These are phyloP conservation scores for Penicillium macrosclerotiorum DNA, from an alignment of 495 filamentous ascomycete species.

Conservation along the genomic window DNA sequence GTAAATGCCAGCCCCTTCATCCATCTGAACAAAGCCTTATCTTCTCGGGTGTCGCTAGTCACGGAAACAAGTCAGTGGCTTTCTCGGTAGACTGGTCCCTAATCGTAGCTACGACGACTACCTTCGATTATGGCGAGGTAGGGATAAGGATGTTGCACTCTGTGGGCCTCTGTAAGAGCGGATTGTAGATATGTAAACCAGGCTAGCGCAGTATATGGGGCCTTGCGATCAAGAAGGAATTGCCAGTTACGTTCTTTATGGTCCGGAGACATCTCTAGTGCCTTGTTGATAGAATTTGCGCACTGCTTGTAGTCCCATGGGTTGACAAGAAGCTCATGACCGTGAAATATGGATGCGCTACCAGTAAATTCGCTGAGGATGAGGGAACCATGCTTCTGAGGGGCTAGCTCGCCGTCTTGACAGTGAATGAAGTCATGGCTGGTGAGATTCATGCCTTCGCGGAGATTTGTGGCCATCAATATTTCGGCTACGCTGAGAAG, in stretches of 20 bases:
- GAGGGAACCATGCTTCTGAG: slow-evolving; percentile 75
- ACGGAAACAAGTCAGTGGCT: slow-evolving; percentile 70
- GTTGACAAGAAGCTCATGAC: slow-evolving; percentile 70
- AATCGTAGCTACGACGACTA: slow-evolving; percentile 61
- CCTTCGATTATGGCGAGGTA: slow-evolving; percentile 73
- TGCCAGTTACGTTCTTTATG: slow-evolving; percentile 71
- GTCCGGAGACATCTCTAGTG: slow-evolving; percentile 69
- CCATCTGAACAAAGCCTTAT: slow-evolving; percentile 85
- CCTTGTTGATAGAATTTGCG: slow-evolving; percentile 70
- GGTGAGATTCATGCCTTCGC: slow-evolving; percentile 90
- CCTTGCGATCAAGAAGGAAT: slow-evolving; percentile 65
- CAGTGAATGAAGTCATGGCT: slow-evolving; percentile 84
- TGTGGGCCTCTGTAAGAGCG: slow-evolving; percentile 60
- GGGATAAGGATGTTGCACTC: slow-evolving; percentile 68
- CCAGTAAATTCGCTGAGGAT: slow-evolving; percentile 96
- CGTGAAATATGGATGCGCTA: slow-evolving; percentile 74
- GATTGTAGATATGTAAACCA: slow-evolving; percentile 67
- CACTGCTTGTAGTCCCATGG: slow-evolving; percentile 87
- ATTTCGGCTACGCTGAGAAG: slow-evolving; percentile 78
- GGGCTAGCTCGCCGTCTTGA: slow-evolving; percentile 66
- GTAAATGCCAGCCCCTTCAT: slow-evolving; percentile 60
- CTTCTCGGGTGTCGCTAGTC: slow-evolving; percentile 74
- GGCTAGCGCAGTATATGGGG: slow-evolving; percentile 67
- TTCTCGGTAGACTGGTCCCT: slow-evolving; percentile 37
- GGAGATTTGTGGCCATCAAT: slow-evolving; percentile 81